These are phyloP conservation scores for Hygrocybe punicea DNA, from an alignment of 768 basidiomycete genomes.

Conservation along the genomic window DNA sequence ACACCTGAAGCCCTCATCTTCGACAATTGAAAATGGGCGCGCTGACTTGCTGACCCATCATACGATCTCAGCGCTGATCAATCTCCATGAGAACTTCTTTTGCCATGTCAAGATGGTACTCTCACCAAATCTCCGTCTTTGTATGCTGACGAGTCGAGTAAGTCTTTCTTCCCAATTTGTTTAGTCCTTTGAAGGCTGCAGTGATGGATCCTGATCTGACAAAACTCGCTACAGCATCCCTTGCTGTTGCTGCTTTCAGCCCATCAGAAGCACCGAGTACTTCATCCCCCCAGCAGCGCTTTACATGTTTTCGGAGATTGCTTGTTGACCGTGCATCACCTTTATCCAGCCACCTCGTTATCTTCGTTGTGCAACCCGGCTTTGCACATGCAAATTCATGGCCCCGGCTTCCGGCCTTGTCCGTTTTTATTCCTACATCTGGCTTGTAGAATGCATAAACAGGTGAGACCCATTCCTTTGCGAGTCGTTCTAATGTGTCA, in stretches of 20 bases:
- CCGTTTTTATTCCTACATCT: slow-evolving; percentile 13
- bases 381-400: slow-evolving; percentile 25
- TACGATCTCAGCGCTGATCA: slow-evolving; percentile 29
- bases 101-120: background rate
- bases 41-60: slow-evolving; percentile 33
- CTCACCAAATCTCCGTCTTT: slow-evolving; percentile 22
- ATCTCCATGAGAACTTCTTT: background rate
- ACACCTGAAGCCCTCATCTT: slow-evolving; percentile 27
- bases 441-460: slow-evolving; percentile 29
- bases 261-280: slow-evolving; percentile 4
- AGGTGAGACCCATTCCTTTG: slow-evolving; percentile 25
- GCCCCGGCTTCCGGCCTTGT: slow-evolving; percentile 8
- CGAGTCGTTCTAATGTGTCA: slow-evolving; percentile 12
- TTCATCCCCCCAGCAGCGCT: background rate
- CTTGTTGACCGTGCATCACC: slow-evolving; percentile 24
- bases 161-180: background rate
- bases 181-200: slow-evolving; percentile 26
- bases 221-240: slow-evolving; percentile 2
- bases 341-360: slow-evolving; percentile 22
- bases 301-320: slow-evolving; percentile 27
- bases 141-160: slow-evolving; percentile 28
- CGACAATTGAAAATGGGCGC: slow-evolving; percentile 31
- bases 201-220: slow-evolving; percentile 22
- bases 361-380: slow-evolving; percentile 12
- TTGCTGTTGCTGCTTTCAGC: background rate